A percentile compares a stretch with the other conserved stretches of the same genome.
Conservation (phyloP, 2,329 filamentous ascomycete genomes). For the Trichophyton benhamiae region DNA sequence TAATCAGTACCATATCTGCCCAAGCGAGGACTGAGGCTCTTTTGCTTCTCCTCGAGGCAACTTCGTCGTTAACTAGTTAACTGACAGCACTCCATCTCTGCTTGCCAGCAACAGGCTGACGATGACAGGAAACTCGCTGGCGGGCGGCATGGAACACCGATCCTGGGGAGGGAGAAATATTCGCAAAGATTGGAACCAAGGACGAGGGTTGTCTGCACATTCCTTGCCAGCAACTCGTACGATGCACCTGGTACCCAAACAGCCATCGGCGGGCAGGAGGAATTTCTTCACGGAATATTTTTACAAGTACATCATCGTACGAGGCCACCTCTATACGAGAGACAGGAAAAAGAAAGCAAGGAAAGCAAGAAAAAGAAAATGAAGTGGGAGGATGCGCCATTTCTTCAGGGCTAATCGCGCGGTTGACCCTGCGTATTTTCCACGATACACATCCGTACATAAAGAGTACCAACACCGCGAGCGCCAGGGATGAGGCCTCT, state of each 20-base stretch:
- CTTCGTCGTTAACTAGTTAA: background rate
- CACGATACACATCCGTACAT: background rate
- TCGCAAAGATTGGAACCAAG: background rate
- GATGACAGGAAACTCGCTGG: background rate
- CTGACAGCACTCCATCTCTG: background rate
- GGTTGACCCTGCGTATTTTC: constrained; percentile 2
- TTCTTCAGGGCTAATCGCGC: constrained; percentile 6
- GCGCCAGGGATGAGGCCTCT: background rate
- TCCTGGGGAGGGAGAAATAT: background rate
- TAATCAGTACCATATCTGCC: background rate
- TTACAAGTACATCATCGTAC: background rate
- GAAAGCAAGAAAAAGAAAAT: background rate
- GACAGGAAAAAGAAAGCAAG: background rate
- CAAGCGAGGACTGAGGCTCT: too few relatives aligned
- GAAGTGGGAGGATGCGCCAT: background rate
- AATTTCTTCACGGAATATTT: background rate
- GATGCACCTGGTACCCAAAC: background rate
- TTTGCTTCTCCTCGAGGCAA: too few relatives aligned
- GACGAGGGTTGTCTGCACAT: background rate
- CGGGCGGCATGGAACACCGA: background rate
- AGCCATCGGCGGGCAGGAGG: background rate
- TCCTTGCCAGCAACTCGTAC: background rate
- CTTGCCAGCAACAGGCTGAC: background rate
- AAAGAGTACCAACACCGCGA: background rate
- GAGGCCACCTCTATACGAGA: background rate